These are phyloP conservation scores for Passalora sequoiae DNA, from an alignment of 2,329 filamentous ascomycete genomes.

Conservation along the genomic window DNA sequence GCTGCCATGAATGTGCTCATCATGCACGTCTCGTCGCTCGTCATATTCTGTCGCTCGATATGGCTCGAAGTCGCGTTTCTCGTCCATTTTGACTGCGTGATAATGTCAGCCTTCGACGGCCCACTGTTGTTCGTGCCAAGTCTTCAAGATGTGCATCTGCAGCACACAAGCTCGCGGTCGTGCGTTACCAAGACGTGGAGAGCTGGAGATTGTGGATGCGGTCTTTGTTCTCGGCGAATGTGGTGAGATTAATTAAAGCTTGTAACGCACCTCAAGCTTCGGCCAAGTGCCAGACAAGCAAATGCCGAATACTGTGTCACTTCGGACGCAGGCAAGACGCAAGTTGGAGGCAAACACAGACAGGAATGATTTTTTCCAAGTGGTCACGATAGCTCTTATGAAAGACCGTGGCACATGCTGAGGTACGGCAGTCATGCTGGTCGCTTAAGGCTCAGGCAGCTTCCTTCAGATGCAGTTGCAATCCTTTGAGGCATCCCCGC, in stretches of 20 bases:
- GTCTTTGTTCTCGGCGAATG: not conserved
- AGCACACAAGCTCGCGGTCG: not conserved
- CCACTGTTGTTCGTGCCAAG: not conserved
- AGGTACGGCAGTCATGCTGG: not conserved
- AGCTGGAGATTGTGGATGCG: not conserved
- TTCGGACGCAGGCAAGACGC: no score
- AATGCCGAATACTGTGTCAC: not conserved
- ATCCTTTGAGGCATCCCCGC: not conserved
- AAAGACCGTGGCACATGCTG: not conserved
- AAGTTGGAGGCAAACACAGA: not conserved
- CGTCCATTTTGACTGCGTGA: not conserved
- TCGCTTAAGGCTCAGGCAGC: not conserved
- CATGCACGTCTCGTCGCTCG: not conserved
- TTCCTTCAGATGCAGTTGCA: not conserved
- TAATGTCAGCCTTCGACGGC: not conserved
- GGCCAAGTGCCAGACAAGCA: not conserved
- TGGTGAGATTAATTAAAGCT: not conserved
- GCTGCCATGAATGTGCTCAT: constrained; percentile 10
- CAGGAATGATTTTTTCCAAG: not conserved
- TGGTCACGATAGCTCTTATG: not conserved
- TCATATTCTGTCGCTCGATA: not conserved
- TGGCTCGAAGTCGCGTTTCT: not conserved
- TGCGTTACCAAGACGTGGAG: not conserved
- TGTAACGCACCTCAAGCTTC: not conserved
- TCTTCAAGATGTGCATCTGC: not conserved